Evolutionary conservation across 768 basidiomycete species (phyloP).

Genomic region (Lentinula sp.): DNA sequence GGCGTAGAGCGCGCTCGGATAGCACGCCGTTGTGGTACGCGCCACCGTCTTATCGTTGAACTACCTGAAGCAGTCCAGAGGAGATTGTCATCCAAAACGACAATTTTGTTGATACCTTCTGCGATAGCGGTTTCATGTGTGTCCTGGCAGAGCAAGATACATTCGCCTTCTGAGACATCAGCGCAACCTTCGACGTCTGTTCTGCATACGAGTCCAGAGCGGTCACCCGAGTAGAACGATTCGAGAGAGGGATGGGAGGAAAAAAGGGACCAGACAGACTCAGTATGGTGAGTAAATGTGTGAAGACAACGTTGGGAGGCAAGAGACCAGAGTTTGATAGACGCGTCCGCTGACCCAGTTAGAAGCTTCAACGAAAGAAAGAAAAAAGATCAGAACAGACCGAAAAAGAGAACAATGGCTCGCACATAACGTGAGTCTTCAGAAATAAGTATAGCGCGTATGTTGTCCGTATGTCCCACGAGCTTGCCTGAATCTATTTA

Average conservation of each 20-base stretch:
- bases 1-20: conserved; percentile 16
- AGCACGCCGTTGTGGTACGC: conserved; percentile 47
- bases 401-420: neutral
- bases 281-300: conserved; percentile 93
- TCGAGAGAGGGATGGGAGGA: conserved; percentile 82
- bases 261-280: conserved; percentile 90
- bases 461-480: conserved; percentile 96
- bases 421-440: conserved; percentile 89
- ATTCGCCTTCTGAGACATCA: conserved; percentile 86
- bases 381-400: neutral
- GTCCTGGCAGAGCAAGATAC: conserved; percentile 75
- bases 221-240: conserved; percentile 93
- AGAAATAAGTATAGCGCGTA: conserved; percentile 81
- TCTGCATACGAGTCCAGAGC: conserved; percentile 82
- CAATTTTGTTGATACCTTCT: conserved; percentile 79
- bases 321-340: conserved; percentile 93
- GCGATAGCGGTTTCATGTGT: conserved; percentile 31
- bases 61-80: conserved; percentile 89
- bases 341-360: conserved; percentile 83
- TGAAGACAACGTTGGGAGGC: conserved; percentile 85
- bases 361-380: conserved; percentile 44
- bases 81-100: conserved; percentile 74
- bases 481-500: conserved; percentile 51
- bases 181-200: conserved; percentile 83
- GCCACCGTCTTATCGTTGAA: conserved; percentile 81